Evolutionary conservation across 2,329 filamentous ascomycete species (phyloP), one percentile per base, ranked within the genome.

Genomic region (Ophiostoma fasciatum): DNA sequence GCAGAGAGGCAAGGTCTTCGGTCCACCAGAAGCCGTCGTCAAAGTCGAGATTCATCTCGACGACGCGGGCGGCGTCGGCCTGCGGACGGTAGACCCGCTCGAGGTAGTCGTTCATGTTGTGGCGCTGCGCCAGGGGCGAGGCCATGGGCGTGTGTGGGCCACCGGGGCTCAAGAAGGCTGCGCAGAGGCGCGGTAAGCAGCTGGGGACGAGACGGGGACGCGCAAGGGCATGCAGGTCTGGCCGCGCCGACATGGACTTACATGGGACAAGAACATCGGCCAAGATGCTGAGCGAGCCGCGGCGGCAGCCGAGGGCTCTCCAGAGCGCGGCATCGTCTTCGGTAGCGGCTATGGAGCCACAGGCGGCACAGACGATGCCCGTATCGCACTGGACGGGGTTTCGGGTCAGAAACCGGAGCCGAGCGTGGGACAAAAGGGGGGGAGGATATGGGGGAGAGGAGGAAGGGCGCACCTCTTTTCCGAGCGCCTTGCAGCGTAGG

Each of bases 11-110:
- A 18, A 66, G 50, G 42, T 69, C 62, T 32, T 68, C 66, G 13
- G 62, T 66, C 64, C 66, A 69, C 69, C 69, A 74, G 46, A 74
- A 73, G 2, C 59, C 59, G 43, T 74, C 69, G 22, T 65, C 57
- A 37, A 68, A 71, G 45, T 74, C 69, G 4, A 69, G 48, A 36
- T 62, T 58, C 4, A 51, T 47, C 36, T 59, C 59, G 13, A 66
- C 62, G 39, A 61, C 50, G n/a, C 58, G 53, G 2, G 55, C 47
- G 19, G 58, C 53, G 11, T 57, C 52, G n/a, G 53, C 49, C n/a
- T 55, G 50, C 15, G 63, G 51, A 12, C 57, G 53, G 37, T 66
- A 70, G 1, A 55, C 54, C 12, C 58, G 55, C 32, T 69, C 59
- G 8, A 73, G 53, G 38, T 62, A 63, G 17, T 70, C 63, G 46